Base-by-base conservation (phyloP, 2,329 filamentous ascomycete species). In the Beauveria sp. region DNA sequence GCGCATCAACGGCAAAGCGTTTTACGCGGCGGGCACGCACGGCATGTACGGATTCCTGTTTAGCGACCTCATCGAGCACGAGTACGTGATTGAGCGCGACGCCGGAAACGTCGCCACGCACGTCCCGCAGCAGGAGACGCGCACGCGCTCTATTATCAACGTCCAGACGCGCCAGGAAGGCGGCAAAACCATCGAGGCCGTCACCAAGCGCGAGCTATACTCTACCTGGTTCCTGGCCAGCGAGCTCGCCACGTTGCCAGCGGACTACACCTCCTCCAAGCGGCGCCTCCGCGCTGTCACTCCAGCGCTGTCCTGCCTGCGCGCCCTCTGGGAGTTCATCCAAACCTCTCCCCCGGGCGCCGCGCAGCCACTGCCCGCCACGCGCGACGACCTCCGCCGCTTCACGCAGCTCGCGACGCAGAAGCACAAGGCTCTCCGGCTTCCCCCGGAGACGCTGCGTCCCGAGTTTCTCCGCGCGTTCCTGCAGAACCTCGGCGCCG, bases 1-100 rank as follows among this genome's bases (percentile, higher is more conserved):
- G 46, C 88, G 93, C 52, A 77, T 96, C 43, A 87, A 88, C 64
- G 83, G 85, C 65, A 85, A 86, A 53, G 87, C 92, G 12, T 97
- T 97, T 74, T 99, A 99, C 75, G 91, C 91, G 10, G 90, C 92
- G 42, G 88, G 87, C 56, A 85, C 89, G 3, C 91, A 97, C 71
- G 95, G 95, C 54, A 83, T 96, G 72, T 98, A 96, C 73, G 95
- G 95, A 61, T 99, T 91, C 77, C 89, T 96, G 66, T 99, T 99
- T 73, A 89, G 90, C 62, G 95, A 99, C 73, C 82, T 99, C 24
- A 91, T 96, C 67, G 83, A 88, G 69, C 95, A 99, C 73, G 88
- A 93, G 69, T 99, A 91, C 71, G 86, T 95, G 64, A 88, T 99
- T 64, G 88, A 96, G 77, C 88, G 95, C 62, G 86, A 91, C 64